These are phyloP conservation scores for Euclidium syriacum DNA, from an alignment of 345 rosid genomes.

Conservation along the genomic window DNA sequence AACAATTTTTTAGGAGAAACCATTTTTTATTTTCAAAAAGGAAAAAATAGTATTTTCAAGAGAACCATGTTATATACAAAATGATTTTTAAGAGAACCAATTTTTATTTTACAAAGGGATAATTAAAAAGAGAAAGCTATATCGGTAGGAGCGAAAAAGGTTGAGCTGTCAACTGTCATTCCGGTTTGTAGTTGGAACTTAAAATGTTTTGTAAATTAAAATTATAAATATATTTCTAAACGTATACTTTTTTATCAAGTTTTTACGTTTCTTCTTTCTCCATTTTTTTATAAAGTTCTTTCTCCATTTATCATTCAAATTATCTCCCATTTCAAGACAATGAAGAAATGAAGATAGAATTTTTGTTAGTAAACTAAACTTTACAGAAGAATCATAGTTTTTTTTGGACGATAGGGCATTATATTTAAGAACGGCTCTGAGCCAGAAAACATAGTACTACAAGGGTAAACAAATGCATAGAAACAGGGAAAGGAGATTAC, in stretches of 20 bases:
- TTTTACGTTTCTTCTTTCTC: background rate
- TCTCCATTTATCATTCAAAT: background rate
- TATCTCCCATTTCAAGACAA: background rate
- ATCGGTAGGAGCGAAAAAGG: conserved; percentile 34
- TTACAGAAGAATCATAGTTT: too few relatives aligned
- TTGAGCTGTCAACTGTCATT: conserved; percentile 24
- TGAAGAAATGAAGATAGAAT: background rate
- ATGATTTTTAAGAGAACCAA: background rate
- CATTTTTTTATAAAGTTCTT: background rate
- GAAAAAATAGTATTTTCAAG: too few relatives aligned
- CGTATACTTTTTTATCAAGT: background rate
- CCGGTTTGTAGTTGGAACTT: conserved; percentile 21
- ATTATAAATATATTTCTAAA: background rate
- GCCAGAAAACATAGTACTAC: too few relatives aligned
- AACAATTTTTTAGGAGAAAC: background rate
- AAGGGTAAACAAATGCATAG: too few relatives aligned
- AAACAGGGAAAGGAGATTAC: too few relatives aligned
- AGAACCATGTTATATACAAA: too few relatives aligned
- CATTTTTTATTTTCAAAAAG: background rate
- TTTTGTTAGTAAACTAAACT: too few relatives aligned
- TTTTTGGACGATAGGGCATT: too few relatives aligned
- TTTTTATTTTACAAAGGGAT: background rate
- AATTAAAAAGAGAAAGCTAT: conserved; percentile 14
- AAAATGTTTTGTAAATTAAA: background rate
- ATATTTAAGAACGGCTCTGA: too few relatives aligned